These are phyloP conservation scores for Phaffia australis DNA, from an alignment of 768 basidiomycete species.

Conservation along the genomic window DNA sequence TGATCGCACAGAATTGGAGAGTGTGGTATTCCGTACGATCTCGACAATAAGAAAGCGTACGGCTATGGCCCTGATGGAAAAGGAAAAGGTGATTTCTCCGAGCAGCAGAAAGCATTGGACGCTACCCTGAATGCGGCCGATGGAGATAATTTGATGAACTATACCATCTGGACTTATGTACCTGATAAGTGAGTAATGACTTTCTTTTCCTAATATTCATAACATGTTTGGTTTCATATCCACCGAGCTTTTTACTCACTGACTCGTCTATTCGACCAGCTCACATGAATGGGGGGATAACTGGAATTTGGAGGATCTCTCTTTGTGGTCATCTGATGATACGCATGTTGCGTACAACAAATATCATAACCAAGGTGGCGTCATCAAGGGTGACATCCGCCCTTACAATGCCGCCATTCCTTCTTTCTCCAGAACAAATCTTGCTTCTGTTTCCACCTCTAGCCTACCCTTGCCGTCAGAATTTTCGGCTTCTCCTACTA, in stretches of 20 bases:
- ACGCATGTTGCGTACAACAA: constrained; percentile 10
- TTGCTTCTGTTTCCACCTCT: background rate
- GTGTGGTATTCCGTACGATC: constrained; percentile 57
- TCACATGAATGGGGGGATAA: constrained; percentile 83
- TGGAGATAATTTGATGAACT: constrained; percentile 62
- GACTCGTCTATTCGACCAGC: constrained; percentile 9
- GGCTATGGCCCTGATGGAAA: constrained; percentile 56
- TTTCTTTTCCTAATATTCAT: background rate
- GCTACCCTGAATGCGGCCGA: constrained; percentile 67
- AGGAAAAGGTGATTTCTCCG: constrained; percentile 59
- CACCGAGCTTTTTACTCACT: background rate
- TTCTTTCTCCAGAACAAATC: background rate
- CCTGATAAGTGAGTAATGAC: constrained; percentile 47
- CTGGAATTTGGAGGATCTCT: constrained; percentile 94
- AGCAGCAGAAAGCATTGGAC: constrained; percentile 75
- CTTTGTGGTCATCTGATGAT: constrained; percentile 75
- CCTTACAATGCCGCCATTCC: background rate
- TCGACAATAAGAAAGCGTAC: constrained; percentile 79
- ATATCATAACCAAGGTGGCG: constrained; percentile 1
- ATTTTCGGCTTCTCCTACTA: background rate
- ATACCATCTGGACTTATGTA: constrained; percentile 82
- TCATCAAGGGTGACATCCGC: background rate
- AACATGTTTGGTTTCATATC: background rate
- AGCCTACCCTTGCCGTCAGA: background rate
- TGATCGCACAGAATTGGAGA: constrained; percentile 55